A percentile compares a stretch with the other conserved stretches of the same genome.
Conservation (phyloP, 2,329 filamentous ascomycete genomes). For the Penicillium sp. region DNA sequence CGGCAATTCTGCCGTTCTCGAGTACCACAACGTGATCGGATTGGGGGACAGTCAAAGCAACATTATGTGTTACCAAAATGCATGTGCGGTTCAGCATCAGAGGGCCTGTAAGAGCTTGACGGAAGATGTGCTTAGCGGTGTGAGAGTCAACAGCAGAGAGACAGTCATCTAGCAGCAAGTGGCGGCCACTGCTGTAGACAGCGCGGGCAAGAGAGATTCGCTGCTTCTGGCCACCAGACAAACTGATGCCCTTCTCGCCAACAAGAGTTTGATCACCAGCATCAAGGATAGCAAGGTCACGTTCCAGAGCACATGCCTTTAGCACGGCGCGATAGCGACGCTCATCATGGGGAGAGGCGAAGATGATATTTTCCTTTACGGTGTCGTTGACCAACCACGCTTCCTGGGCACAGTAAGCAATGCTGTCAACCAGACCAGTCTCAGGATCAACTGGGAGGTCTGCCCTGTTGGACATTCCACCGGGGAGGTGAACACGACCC, state of each 20-base stretch:
- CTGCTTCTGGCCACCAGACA: conserved; percentile 97
- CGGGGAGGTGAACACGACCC: conserved; percentile 80
- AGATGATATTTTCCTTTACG: conserved; percentile 94
- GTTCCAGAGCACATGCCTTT: conserved; percentile 83
- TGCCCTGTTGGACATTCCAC: conserved; percentile 73
- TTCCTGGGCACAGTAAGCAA: conserved; percentile 95
- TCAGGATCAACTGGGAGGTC: conserved; percentile 77
- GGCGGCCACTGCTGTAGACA: conserved; percentile 90
- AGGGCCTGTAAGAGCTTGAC: conserved; percentile 83
- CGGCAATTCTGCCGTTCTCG: conserved; percentile 76
- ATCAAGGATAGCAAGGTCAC: conserved; percentile 88
- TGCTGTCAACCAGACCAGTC: conserved; percentile 83
- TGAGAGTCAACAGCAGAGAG: conserved; percentile 96
- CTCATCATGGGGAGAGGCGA: conserved; percentile 76
- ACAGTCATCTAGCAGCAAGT: conserved; percentile 90
- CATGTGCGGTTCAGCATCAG: conserved; percentile 88
- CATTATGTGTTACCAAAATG: conserved; percentile 93
- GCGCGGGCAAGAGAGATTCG: conserved; percentile 94
- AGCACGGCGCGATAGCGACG: conserved; percentile 84
- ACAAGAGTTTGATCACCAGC: conserved; percentile 90
- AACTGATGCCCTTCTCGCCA: conserved; percentile 93
- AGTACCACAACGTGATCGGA: conserved; percentile 80
- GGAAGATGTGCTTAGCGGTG: conserved; percentile 97
- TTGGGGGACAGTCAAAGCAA: conserved; percentile 77
- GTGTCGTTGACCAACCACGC: conserved; percentile 96